Evolutionary conservation across 345 rosid species (phyloP).

Genomic region (Excoecaria cochinchinensis): DNA sequence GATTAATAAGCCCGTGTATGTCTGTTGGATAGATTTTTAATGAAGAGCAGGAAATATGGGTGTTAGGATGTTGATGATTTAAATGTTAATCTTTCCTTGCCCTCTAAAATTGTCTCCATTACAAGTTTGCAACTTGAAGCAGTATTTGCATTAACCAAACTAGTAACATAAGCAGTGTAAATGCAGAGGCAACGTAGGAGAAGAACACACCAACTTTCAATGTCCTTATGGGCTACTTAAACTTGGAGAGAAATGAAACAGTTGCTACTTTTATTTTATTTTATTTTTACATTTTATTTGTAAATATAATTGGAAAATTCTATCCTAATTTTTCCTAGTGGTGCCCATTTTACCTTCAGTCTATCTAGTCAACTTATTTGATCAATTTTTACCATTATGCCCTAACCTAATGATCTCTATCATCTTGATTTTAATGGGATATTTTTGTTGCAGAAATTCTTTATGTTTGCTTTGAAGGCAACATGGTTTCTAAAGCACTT

Average conservation of each 20-base stretch:
- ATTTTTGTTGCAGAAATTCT: constrained; percentile 24
- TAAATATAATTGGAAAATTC: not conserved
- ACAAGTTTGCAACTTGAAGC: too few species aligned
- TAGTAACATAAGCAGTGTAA: not conserved
- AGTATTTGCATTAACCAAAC: not conserved
- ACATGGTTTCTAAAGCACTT: constrained; percentile 61
- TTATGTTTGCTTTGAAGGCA: constrained; percentile 19
- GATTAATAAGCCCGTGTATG: too few species aligned
- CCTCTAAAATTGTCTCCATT: too few species aligned
- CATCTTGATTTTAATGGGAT: not conserved
- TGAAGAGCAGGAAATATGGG: too few species aligned
- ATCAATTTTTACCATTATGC: not conserved
- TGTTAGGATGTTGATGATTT: too few species aligned
- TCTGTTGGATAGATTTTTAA: too few species aligned
- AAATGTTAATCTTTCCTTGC: too few species aligned
- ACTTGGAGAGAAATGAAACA: not conserved
- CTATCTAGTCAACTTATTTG: not conserved
- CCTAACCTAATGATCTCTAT: not conserved
- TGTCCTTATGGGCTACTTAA: not conserved
- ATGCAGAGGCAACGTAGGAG: not conserved
- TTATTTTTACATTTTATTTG: not conserved
- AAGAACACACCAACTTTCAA: not conserved
- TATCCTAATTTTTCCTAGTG: not conserved
- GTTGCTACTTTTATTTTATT: not conserved
- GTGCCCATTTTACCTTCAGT: not conserved